These are phyloP conservation scores for Backusella mclennaniae DNA, from an alignment of 192 early-diverging fungal genomes.

Conservation along the genomic window DNA sequence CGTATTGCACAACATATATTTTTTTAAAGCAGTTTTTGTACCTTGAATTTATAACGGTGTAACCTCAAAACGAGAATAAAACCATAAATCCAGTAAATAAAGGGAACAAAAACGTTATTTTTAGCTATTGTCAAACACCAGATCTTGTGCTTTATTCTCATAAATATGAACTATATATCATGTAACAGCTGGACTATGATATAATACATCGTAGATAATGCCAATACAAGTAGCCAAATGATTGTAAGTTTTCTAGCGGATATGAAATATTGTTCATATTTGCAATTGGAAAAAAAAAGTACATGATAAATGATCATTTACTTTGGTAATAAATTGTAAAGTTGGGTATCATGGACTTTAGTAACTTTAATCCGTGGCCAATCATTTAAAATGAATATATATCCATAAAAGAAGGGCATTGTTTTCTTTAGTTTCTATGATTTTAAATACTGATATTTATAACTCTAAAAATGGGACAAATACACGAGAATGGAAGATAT, in stretches of 20 bases:
- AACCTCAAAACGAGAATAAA: not conserved
- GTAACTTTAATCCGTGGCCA: not conserved
- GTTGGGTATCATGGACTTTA: not conserved
- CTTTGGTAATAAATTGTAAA: not conserved
- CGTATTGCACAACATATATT: not conserved
- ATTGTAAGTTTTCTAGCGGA: not conserved
- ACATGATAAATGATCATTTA: not conserved
- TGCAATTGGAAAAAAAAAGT: not conserved
- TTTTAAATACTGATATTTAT: not conserved
- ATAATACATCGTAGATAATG: not conserved
- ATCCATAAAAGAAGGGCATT: not conserved
- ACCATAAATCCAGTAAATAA: not conserved
- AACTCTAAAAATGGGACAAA: conserved; percentile 2
- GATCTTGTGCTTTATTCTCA: not conserved
- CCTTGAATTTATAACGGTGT: not conserved
- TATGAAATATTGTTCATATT: not conserved
- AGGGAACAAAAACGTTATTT: not conserved
- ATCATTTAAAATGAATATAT: not conserved
- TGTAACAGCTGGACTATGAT: not conserved
- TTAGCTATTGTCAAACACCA: not conserved
- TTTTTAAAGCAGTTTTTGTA: not conserved
- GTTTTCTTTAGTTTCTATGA: not conserved
- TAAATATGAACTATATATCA: not conserved
- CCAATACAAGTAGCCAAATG: not conserved
- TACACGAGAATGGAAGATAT: not conserved